Evolutionary conservation across 306 rosid genomes (phyloP), one percentile per base, ranked within the genome.

Genomic region (Adenanthera pavonina): DNA sequence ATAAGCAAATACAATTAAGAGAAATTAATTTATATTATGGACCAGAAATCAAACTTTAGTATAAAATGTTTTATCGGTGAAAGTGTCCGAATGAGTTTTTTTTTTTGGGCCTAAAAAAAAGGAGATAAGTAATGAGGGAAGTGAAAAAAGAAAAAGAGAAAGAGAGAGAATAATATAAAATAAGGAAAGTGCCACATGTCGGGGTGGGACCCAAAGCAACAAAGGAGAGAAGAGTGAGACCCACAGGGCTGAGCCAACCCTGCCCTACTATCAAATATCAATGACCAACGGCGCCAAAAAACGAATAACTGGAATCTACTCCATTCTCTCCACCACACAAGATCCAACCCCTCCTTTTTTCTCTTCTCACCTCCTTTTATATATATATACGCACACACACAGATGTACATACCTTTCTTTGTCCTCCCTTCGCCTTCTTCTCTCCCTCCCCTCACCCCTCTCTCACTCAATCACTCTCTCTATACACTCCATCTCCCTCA

Each of bases 291-390:
- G 47, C 44, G 11, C 65, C 8, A 59, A 68, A 65, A 69, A 69
- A 52, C 72, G 61, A 81, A 83, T 65, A 83, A 85, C 91, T 70
- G 87, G 87, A 87, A 84, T 87, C 87, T 48, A 59, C 87, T n/a
- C 36, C 34, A 74, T 78, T 85, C 73, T 61, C 68, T 44, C 81
- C 86, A 69, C 84, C 87, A 80, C 84, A 78, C 80, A 74, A 47
- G 25, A 83, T 62, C 60, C 82, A 79, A 48, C 61, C 77, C 70
- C 67, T 12, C 54, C 8, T 2, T 38, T 3, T 17, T 16, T 4
- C 7, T 30, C 20, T 2, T 8, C 17, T 19, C 53, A 1, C 43
- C 33, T 4, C 71, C 3, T 8, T 5, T 8, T 48, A 15, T 52
- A 52, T 19, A 20, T 20, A 59, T 19, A 59, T 30, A 10, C 1